Conservation (phyloP, 371 early-diverging fungal species). For the Cokeromyces recurvatus region DNA sequence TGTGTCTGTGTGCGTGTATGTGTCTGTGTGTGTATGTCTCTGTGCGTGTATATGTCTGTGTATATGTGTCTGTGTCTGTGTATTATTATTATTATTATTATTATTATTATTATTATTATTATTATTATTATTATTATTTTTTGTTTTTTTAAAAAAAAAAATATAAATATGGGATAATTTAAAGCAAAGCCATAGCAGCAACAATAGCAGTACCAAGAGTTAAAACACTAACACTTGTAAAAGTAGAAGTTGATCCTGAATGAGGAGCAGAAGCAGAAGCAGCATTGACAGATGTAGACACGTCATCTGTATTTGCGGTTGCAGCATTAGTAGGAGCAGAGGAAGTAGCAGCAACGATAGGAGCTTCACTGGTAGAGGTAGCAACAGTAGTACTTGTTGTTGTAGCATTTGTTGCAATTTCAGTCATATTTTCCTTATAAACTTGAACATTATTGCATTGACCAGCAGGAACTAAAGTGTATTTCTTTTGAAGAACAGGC, state of each 20-base stretch:
- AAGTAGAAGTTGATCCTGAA: not conserved
- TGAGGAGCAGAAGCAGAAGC: not conserved
- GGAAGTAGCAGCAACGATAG: conserved; percentile 8
- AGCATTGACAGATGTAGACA: conserved; percentile 6
- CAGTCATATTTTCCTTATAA: conserved; percentile 21
- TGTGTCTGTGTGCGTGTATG: too few relatives aligned
- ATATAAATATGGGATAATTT: conserved; percentile 4
- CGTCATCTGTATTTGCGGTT: not conserved
- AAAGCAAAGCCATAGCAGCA: conserved; percentile 11
- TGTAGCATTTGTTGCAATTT: not conserved
- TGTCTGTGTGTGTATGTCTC: too few relatives aligned
- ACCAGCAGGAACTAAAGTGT: conserved; percentile 24
- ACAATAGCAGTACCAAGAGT: conserved; percentile 12
- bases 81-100: too few relatives aligned
- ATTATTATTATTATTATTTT: too few relatives aligned
- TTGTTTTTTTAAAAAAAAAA: not conserved
- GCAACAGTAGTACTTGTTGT: conserved; percentile 1
- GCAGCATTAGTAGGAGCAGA: not conserved
- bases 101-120: too few relatives aligned
- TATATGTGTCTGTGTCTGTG: too few relatives aligned
- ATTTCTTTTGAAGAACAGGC: conserved; percentile 26
- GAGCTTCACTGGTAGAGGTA: too few relatives aligned
- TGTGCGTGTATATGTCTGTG: too few relatives aligned
- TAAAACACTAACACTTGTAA: not conserved
- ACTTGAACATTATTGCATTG: conserved; percentile 19